These are phyloP conservation scores for Amanita subjunquillea DNA, from an alignment of 768 basidiomycete genomes.

Conservation along the genomic window DNA sequence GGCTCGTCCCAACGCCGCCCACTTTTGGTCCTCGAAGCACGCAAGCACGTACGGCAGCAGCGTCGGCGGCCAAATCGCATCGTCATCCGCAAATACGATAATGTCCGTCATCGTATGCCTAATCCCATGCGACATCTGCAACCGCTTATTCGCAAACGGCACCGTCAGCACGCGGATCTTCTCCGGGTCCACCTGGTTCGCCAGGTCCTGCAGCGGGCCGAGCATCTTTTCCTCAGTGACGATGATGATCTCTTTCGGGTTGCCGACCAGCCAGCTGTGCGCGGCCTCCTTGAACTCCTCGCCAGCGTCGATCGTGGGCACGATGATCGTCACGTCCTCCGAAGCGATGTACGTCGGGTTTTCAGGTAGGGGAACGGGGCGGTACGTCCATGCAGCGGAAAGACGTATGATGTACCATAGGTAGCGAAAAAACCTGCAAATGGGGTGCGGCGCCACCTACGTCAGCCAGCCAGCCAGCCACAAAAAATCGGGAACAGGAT, in stretches of 20 bases:
- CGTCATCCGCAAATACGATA: constrained; percentile 91
- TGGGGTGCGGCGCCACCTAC: constrained; percentile 6
- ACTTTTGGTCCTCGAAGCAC: constrained; percentile 93
- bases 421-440: constrained; percentile 79
- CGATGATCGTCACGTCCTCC: constrained; percentile 95
- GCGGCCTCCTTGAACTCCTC: constrained; percentile 94
- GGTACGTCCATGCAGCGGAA: constrained; percentile 67
- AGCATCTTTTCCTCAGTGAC: constrained; percentile 84
- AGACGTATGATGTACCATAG: constrained; percentile 88
- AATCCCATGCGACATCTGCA: constrained; percentile 92
- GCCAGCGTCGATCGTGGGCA: constrained; percentile 92
- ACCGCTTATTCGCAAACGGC: constrained; percentile 87
- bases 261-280: constrained; percentile 83
- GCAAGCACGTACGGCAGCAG: constrained; percentile 83
- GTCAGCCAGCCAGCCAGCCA: background rate
- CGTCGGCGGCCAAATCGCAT: constrained; percentile 92
- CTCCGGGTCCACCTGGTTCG: constrained; percentile 76
- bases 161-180: constrained; percentile 83
- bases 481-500: background rate
- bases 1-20: constrained; percentile 86
- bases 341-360: constrained; percentile 84
- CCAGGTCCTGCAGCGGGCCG: constrained; percentile 80
- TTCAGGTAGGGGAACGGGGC: constrained; percentile 82
- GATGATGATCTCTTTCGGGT: constrained; percentile 72
- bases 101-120: constrained; percentile 86